phyloP scores from a whole-genome alignment of 768 basidiomycete species.

The Agaricus subrufescens region DNA sequence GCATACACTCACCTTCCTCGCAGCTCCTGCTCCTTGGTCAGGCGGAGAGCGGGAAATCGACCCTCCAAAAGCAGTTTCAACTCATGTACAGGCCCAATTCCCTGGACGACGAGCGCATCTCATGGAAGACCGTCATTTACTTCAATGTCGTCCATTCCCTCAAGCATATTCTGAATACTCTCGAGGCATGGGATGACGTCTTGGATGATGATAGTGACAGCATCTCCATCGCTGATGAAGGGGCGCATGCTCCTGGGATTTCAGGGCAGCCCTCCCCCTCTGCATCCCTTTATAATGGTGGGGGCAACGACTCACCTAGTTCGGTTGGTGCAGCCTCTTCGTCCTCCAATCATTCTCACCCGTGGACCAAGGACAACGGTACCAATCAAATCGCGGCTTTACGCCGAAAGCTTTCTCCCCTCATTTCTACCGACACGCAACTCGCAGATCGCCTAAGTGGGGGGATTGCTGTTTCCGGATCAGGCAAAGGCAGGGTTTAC shows the following conservation, averaged over 20 bases:
- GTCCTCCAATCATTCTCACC: constrained; percentile 21
- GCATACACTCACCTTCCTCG: constrained; percentile 31
- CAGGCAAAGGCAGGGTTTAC: constrained; percentile 71
- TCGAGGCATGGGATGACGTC: constrained; percentile 59
- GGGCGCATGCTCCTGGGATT: constrained; percentile 25
- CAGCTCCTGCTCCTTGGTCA: constrained; percentile 74
- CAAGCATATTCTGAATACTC: constrained; percentile 59
- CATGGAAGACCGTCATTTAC: constrained; percentile 72
- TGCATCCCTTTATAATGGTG: constrained; percentile 27
- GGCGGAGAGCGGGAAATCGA: constrained; percentile 76
- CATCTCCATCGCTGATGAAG: constrained; percentile 21
- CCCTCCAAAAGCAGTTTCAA: constrained; percentile 75
- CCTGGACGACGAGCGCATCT: constrained; percentile 62
- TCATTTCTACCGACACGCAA: constrained; percentile 56
- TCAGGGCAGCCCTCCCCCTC: constrained; percentile 36
- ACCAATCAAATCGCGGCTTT: constrained; percentile 47
- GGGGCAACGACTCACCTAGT: constrained; percentile 19
- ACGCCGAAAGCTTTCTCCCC: constrained; percentile 52
- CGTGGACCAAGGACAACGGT: constrained; percentile 22
- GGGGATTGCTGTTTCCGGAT: constrained; percentile 66
- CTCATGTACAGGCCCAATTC: constrained; percentile 75
- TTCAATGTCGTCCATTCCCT: constrained; percentile 73
- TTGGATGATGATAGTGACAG: constrained; percentile 43
- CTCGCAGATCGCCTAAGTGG: constrained; percentile 73
- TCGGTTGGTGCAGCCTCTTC: constrained; percentile 23